Base-by-base conservation (phyloP, 495 filamentous ascomycete species). In the Trichoderma asperelloides region DNA sequence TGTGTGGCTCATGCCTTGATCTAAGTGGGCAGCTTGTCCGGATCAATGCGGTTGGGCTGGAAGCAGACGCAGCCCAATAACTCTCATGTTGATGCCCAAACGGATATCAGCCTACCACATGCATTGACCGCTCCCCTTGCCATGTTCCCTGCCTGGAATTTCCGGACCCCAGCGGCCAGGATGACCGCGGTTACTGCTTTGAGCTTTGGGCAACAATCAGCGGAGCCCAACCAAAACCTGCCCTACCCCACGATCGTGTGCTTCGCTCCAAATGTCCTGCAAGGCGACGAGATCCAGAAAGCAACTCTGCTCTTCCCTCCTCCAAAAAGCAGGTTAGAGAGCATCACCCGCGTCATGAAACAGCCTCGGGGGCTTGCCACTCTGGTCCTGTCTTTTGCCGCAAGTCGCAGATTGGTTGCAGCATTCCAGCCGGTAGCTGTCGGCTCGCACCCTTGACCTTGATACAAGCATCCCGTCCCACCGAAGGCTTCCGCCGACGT, bases 271-370 rank as follows among this genome's bases (percentile, higher is more conserved):
- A 37, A 60, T 3, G 55, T 60, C 55, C 55, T 60, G 55, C 55
- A 27, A 60, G 55, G 23, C 55, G 55, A 60, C 55, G 55, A 60
- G 55, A 60, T 60, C 55, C 55, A 30, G 12, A 8, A 60, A 18
- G 13, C 55, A 60, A 33, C 55, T 60, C 16, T 30, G 55, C 55
- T 30, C 28, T 21, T 30, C 4, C 55, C 25, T 30, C 27, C 55
- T 60, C 27, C 55, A 60, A 60, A 60, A 60, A 60, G 55, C 55
- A 60, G 55, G 55, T 60, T 60, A 21, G 25, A 18, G 55, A 60
- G 25, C 55, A 60, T 60, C 55, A 60, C 55, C 27, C 55, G 55
- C 55, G 55, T 60, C 55, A 60, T 60, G 55, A 60, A 60, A 28
- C 23, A 30, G 55, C 55, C 23, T 60, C 27, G 55, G 55, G 55